Evolutionary conservation across 208 protist genomes (phyloP), one percentile per base, ranked within the genome.

Genomic region (Kentomonas sorsogonicus): DNA sequence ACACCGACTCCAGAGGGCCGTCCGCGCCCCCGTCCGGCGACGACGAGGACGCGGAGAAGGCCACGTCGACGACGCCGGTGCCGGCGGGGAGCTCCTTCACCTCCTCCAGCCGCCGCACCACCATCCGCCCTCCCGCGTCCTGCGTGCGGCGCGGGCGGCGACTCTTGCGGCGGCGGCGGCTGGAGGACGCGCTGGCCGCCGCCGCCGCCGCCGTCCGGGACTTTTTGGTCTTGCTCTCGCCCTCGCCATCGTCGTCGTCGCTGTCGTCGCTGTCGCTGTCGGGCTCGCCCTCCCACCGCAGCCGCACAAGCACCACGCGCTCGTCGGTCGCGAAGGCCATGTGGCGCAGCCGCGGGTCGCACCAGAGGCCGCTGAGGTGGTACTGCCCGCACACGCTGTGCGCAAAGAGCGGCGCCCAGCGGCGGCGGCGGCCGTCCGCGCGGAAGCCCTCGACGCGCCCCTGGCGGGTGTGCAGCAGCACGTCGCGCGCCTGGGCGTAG

Each of bases 291-390:
- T n/a, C 58, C 84, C 83, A 91, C 43, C 34, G 47, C 33, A 89
- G 56, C 54, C 60, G 58, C 51, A 79, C 30, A 44, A 94, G 38
- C 13, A 79, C 79, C 10, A 85, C 55, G 9, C 88, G 81, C 57
- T 88, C 88, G 64, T 91, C 84, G 33, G 88, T 94, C n/a, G 66
- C 62, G 62, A 89, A 80, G 40, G 87, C 63, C 10, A 94, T 69
- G 58, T 82, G 80, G 43, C 74, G 51, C 53, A 91, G 63, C 38
- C 48, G 50, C 10, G 60, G 53, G 57, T 94, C 79, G 63, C 77
- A 86, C 82, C 83, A 94, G 16, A 91, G 55, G 11, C 76, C 73
- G 26, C 61, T 56, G 4, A 90, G 53, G 63, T 90, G 75, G 68
- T 85, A 94, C 41, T 73, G 76, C 10, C 84, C 82, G 26, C 69